Percentiles rank a stretch among this genome's conserved stretches.
Conservation (phyloP, 2,329 filamentous ascomycete genomes). For the Phaeosphaeria sp. region DNA sequence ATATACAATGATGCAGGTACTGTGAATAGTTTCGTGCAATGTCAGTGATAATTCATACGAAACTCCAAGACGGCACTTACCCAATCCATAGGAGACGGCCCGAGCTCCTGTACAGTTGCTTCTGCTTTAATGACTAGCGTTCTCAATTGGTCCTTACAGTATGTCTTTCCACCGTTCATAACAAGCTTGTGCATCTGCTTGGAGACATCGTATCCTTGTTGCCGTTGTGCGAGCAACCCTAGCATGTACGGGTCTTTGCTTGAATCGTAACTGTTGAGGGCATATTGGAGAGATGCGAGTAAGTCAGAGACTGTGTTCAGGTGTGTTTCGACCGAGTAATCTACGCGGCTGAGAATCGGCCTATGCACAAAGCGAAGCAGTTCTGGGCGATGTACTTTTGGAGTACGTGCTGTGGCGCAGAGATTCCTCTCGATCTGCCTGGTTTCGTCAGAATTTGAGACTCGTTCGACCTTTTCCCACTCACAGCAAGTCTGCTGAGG, state of each 20-base stretch:
- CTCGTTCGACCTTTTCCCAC: not conserved
- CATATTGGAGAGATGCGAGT: conserved; percentile 20
- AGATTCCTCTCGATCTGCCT: conserved; percentile 71
- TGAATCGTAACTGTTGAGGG: conserved; percentile 42
- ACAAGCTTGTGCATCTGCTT: conserved; percentile 35
- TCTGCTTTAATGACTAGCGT: conserved; percentile 41
- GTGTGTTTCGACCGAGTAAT: conserved; percentile 28
- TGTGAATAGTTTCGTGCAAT: not conserved
- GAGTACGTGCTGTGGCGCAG: conserved; percentile 72
- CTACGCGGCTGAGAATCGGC: conserved; percentile 62
- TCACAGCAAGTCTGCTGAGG: conserved; percentile 59
- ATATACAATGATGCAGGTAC: conserved; percentile 49
- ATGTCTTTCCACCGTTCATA: conserved; percentile 43
- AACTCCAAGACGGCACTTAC: not conserved
- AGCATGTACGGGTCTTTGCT: conserved; percentile 50
- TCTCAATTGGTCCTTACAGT: conserved; percentile 49
- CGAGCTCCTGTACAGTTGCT: conserved; percentile 48
- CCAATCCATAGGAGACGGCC: conserved; percentile 43
- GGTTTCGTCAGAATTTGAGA: conserved; percentile 14
- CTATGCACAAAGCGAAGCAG: conserved; percentile 71
- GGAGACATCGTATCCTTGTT: conserved; percentile 27
- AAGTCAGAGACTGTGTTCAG: conserved; percentile 11
- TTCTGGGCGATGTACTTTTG: conserved; percentile 72
- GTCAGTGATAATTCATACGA: not conserved
- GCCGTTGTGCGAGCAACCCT: conserved; percentile 34